phyloP scores from a whole-genome alignment of 768 basidiomycete genomes.

The Mycena polygramma region DNA sequence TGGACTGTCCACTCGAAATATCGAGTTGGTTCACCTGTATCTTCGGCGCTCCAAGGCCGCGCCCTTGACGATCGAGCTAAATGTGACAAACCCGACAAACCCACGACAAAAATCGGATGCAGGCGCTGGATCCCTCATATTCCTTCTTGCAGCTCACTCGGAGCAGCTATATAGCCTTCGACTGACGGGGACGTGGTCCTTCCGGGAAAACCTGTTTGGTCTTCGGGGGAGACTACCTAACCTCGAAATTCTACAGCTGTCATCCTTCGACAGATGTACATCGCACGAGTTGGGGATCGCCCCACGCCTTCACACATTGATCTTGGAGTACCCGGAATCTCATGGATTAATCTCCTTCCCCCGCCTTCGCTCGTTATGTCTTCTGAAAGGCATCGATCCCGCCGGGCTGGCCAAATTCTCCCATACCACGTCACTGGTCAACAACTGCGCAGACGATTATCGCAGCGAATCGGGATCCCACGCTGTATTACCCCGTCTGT shows the following conservation, averaged over 20 bases:
- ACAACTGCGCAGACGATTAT: background rate
- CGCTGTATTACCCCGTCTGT: background rate
- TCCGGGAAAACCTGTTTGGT: background rate
- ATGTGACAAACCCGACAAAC: background rate
- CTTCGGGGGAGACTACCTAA: background rate
- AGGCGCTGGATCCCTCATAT: background rate
- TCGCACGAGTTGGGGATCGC: constrained; percentile 5
- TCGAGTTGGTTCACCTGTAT: background rate
- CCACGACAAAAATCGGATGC: too few species aligned
- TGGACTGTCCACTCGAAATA: background rate
- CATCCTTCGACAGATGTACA: background rate
- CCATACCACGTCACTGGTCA: background rate
- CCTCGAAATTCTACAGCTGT: background rate
- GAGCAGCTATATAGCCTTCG: background rate
- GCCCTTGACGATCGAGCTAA: background rate
- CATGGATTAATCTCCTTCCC: background rate
- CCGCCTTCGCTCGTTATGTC: background rate
- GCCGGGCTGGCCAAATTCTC: background rate
- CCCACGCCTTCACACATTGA: constrained; percentile 4
- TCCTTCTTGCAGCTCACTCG: background rate
- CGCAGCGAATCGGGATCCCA: background rate
- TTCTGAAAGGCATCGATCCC: background rate
- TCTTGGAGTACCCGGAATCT: background rate
- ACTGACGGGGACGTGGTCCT: background rate
- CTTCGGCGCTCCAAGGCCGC: background rate